Evolutionary conservation across 2,329 filamentous ascomycete genomes (phyloP), one percentile per base, ranked within the genome.

Genomic region (Aspergillus hiratsukae): DNA sequence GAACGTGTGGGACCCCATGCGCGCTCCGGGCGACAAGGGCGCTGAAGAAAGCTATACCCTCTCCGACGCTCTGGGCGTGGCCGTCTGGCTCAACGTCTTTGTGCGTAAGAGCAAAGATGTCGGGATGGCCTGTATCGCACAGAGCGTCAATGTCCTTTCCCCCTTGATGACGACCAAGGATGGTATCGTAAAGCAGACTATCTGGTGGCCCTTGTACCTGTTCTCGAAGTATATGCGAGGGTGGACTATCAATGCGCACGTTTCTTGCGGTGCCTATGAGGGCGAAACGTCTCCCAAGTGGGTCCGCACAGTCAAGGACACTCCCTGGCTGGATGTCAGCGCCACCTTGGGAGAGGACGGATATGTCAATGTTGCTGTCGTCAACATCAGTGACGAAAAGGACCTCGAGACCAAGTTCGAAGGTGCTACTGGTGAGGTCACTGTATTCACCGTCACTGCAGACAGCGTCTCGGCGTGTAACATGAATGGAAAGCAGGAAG

Each of bases 121-220:
- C 40, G 87, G 86, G 65, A 91, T 91, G 88, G 87, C 88, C 37
- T 90, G 88, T 68, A 87, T 92, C 55, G 89, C 88, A 1, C 88
- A 91, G 72, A 85, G 80, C 51, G 87, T 91, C 61, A 91, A 92
- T 68, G 88, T 91, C 56, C 90, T 91, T 64, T 85, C 83, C 1
- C 89, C 88, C 1, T 78, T 91, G 10, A 89, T 91, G 86, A 91
- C 89, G 1, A 86, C 78, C 2, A 76, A 79, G 53, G 73, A 79
- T 0, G 87, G 87, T 0, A 72, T 91, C 49, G 70, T 85, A 50
- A 87, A 86, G 75, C 88, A 91, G 75, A 84, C 87, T 0, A 90
- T 84, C 3, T 91, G 87, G 85, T 91, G 86, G 85, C 86, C 88
- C 5, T 76, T 90, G 49, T 78, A 86, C 56, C 78, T 91, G 28